A percentile compares a stretch with the other conserved stretches of the same genome.
phyloP scores from a whole-genome alignment of 148 eudicot genomes.

The Rhododendron simsii region DNA sequence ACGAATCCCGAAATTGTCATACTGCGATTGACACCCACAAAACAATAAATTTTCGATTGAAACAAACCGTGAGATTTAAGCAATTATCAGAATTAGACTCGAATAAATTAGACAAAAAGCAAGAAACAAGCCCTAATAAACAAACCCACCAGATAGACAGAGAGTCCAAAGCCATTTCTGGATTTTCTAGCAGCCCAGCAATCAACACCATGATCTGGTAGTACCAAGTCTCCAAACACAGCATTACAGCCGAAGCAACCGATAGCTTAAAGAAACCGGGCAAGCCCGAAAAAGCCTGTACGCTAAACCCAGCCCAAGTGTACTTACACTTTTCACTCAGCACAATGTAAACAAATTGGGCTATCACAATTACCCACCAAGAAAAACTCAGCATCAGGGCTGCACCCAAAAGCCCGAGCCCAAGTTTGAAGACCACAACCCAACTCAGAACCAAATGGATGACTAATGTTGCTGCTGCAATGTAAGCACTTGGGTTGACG shows the following conservation, averaged over 20 bases:
- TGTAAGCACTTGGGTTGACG: constrained; percentile 17
- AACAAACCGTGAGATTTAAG: background rate
- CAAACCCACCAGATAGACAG: constrained; percentile 24
- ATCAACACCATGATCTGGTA: constrained; percentile 15
- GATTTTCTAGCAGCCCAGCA: constrained; percentile 25
- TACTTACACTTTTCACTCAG: constrained; percentile 14
- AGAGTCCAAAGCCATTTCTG: constrained; percentile 23
- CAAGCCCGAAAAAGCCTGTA: constrained; percentile 25
- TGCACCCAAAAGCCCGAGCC: constrained; percentile 22
- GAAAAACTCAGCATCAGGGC: constrained; percentile 21
- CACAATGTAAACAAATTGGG: constrained; percentile 23
- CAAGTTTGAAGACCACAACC: constrained; percentile 9
- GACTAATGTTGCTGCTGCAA: constrained; percentile 4
- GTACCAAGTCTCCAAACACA: constrained; percentile 34
- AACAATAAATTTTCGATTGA: background rate
- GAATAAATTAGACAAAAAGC: background rate
- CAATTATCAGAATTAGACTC: too few relatives aligned
- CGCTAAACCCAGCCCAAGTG: constrained; percentile 24
- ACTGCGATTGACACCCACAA: constrained; percentile 5
- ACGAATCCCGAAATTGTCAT: constrained; percentile 16
- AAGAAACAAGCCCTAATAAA: too few relatives aligned
- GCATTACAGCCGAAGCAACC: constrained; percentile 29
- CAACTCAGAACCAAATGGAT: constrained; percentile 20
- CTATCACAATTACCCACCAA: constrained; percentile 23
- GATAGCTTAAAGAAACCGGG: constrained; percentile 23